Evolutionary conservation across 164 flowering plant species (phyloP).

Genomic region (Magnolia changhungtana): DNA sequence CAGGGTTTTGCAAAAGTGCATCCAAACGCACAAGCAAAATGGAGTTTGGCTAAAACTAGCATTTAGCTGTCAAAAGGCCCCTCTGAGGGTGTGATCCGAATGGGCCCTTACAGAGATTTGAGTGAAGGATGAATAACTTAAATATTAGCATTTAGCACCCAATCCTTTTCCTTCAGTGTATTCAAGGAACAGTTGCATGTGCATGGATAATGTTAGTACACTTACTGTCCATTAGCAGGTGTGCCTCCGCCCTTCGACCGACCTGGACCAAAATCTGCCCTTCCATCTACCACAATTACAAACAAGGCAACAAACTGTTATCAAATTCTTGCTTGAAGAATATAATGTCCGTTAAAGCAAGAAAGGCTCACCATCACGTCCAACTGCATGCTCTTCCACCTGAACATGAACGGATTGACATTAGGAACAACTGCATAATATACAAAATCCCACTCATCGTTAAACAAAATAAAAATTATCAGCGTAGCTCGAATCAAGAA

Average conservation of each 20-base stretch:
- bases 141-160: neutral
- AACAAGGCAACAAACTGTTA: slow-evolving; percentile 7
- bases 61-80: too few relatives aligned
- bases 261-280: slow-evolving; percentile 68
- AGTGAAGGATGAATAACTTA: neutral
- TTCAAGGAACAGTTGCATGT: neutral
- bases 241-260: slow-evolving; percentile 57
- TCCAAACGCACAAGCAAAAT: too few relatives aligned
- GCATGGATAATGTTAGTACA: slow-evolving; percentile 1
- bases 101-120: too few relatives aligned
- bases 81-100: too few relatives aligned
- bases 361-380: slow-evolving; percentile 67
- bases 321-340: slow-evolving; percentile 7
- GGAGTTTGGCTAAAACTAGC: too few relatives aligned
- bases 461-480: neutral
- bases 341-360: neutral
- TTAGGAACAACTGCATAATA: neutral
- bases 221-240: slow-evolving; percentile 66
- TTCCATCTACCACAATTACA: slow-evolving; percentile 45
- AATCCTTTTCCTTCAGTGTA: neutral
- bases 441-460: neutral
- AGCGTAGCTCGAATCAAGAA: neutral
- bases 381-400: slow-evolving; percentile 70
- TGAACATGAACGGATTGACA: slow-evolving; percentile 18
- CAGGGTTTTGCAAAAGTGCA: too few relatives aligned